These are phyloP conservation scores for Fusarium palustre DNA, from an alignment of 2,329 filamentous ascomycete genomes.

Conservation along the genomic window DNA sequence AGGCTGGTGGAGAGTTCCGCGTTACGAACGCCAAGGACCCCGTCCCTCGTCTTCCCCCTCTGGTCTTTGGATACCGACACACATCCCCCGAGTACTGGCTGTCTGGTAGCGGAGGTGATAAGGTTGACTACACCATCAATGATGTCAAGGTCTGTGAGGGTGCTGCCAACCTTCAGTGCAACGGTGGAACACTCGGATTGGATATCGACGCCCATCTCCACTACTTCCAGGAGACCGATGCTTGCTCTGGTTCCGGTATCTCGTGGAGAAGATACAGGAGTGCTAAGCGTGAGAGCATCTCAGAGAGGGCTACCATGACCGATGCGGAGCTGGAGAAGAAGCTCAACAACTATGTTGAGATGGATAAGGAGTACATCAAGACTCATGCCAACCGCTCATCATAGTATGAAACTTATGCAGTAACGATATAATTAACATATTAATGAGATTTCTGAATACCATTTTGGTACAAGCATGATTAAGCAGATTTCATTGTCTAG, in stretches of 20 bases:
- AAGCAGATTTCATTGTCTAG: neutral
- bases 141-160: constrained; percentile 63
- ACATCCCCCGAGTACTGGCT: constrained; percentile 78
- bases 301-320: constrained; percentile 34
- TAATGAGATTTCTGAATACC: constrained; percentile 1
- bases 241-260: constrained; percentile 50
- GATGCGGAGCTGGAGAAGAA: constrained; percentile 55
- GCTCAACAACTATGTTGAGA: constrained; percentile 52
- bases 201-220: constrained; percentile 59
- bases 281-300: constrained; percentile 2
- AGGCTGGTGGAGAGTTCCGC: constrained; percentile 67
- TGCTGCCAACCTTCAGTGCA: constrained; percentile 61
- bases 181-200: constrained; percentile 61
- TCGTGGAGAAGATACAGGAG: constrained; percentile 45
- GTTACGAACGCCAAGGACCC: constrained; percentile 76
- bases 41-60: constrained; percentile 74
- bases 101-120: constrained; percentile 49
- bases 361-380: constrained; percentile 51
- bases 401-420: constrained; percentile 1
- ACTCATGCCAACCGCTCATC: constrained; percentile 26
- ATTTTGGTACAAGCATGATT: neutral
- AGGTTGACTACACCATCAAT: constrained; percentile 52
- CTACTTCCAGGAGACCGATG: constrained; percentile 61
- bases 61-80: constrained; percentile 71
- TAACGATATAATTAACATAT: constrained; percentile 13